phyloP scores from a whole-genome alignment of 257 asterid genomes.

The Capsicum pubescens region DNA sequence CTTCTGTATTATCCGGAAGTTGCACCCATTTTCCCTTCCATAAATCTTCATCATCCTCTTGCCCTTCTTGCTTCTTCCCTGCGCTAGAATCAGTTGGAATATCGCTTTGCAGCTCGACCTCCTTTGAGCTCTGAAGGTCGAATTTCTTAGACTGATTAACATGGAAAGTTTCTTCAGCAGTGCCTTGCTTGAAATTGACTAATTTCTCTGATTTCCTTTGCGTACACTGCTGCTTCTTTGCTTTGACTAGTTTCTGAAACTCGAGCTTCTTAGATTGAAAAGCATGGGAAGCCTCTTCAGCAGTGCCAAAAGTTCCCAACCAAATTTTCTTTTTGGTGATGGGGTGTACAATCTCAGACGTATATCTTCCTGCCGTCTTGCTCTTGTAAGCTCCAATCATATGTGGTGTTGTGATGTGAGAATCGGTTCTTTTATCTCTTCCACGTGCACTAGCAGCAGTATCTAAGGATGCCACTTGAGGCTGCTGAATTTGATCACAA shows the following conservation, averaged over 20 bases:
- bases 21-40: not conserved
- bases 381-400: not conserved
- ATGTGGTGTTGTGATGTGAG: not conserved
- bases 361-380: not conserved
- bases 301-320: not conserved
- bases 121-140: not conserved
- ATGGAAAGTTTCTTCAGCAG: not conserved
- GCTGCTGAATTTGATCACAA: not conserved
- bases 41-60: not conserved
- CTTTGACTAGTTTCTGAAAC: not conserved
- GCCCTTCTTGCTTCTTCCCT: not conserved
- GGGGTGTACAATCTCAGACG: not conserved
- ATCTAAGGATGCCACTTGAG: not conserved
- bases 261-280: not conserved
- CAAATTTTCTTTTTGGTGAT: not conserved
- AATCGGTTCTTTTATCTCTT: not conserved
- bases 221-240: not conserved
- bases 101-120: not conserved
- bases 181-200: not conserved
- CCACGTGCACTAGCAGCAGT: not conserved
- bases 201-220: not conserved
- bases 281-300: conserved; percentile 13
- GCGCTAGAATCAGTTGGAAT: not conserved
- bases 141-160: not conserved
- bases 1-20: not conserved